A percentile compares a stretch with the other conserved stretches of the same genome.
Evolutionary conservation across 2,329 filamentous ascomycete genomes (phyloP).

Genomic region (Tympanopsis confertula): DNA sequence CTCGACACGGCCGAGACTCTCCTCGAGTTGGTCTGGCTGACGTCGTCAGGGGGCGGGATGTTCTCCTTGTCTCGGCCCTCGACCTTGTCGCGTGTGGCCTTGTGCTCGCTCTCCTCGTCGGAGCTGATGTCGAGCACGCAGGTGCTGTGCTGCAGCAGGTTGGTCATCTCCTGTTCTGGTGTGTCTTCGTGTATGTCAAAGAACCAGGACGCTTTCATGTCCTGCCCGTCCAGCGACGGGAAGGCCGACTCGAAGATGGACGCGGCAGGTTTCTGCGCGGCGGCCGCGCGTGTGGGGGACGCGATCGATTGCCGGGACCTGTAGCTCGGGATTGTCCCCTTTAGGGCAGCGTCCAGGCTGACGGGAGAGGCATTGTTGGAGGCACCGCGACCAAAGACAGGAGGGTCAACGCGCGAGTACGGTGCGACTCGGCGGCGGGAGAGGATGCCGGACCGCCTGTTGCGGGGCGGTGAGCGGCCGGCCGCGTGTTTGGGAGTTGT

Average conservation of each 20-base stretch:
- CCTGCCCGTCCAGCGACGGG: conserved; percentile 24
- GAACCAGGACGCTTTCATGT: conserved; percentile 62
- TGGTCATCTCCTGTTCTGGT: conserved; percentile 79
- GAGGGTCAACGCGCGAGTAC: conserved; percentile 61
- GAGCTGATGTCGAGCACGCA: conserved; percentile 79
- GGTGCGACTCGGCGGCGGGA: conserved; percentile 54
- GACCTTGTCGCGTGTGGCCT: conserved; percentile 34
- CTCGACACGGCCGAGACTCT: conserved; percentile 12
- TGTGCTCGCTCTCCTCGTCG: conserved; percentile 63
- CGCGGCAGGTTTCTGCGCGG: conserved; percentile 15
- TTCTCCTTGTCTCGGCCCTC: conserved; percentile 82
- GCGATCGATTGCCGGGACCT: conserved; percentile 24
- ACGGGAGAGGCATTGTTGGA: conserved; percentile 52
- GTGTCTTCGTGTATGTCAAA: conserved; percentile 94
- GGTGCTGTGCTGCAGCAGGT: conserved; percentile 83
- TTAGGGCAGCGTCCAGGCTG: conserved; percentile 73
- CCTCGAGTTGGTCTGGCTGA: conserved; percentile 40
- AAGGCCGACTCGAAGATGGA: conserved; percentile 8
- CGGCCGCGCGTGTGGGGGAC: conserved; percentile 14
- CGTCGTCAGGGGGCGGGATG: conserved; percentile 61
- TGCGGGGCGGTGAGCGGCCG: conserved; percentile 67
- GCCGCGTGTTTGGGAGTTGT: too few species aligned
- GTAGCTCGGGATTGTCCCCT: conserved; percentile 60
- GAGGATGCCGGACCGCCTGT: conserved; percentile 58
- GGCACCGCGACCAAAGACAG: conserved; percentile 38